Base-by-base conservation (phyloP, 768 basidiomycete species). In the Gelatoporia subvermispora region DNA sequence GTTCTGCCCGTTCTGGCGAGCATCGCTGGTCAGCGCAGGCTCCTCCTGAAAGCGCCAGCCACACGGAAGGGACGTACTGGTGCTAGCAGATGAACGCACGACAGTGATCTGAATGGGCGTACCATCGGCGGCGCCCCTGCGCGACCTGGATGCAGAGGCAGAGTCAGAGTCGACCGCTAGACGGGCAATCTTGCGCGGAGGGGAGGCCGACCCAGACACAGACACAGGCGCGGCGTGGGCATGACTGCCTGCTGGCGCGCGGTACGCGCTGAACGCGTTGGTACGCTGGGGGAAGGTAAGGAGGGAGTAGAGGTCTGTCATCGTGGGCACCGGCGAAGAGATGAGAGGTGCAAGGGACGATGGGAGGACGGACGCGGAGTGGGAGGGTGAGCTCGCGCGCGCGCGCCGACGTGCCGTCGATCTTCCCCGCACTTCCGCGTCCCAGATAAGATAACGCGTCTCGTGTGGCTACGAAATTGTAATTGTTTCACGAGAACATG, bases 101-200 rank as follows among this genome's bases (percentile, higher is more conserved):
- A 88, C 62, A 23, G 66, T 65, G 34, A 86, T 72, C 45, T 62
- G 71, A 34, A 76, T 55, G n/a, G 79, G 70, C 34, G 37, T 36
- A 31, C 41, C 28, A 45, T 34, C 44, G 24, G 47, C 57, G 60
- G 60, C 39, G 34, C 41, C 50, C 39, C 54, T 54, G 59, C 64
- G 60, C 55, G 69, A 57, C 56, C 86, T 79, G 65, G 74, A 80
- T 57, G 82, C 78, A 64, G 82, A 79, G 55, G 76, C 77, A 57
- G 82, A 75, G 69, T 87, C 84, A 66, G 77, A 79, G 72, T 85
- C 82, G 58, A 70, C 68, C 53, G 76, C 76, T 66, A 84, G 69
- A 53, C 84, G 82, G 52, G 82, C 75, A 49, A 78, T 78, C 72
- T 89, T 88, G 66, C 75, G 77, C 54, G 78, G 77, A 69, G 76